phyloP scores from a whole-genome alignment of 1,139 yeast species.

The Candida freyschussii region DNA sequence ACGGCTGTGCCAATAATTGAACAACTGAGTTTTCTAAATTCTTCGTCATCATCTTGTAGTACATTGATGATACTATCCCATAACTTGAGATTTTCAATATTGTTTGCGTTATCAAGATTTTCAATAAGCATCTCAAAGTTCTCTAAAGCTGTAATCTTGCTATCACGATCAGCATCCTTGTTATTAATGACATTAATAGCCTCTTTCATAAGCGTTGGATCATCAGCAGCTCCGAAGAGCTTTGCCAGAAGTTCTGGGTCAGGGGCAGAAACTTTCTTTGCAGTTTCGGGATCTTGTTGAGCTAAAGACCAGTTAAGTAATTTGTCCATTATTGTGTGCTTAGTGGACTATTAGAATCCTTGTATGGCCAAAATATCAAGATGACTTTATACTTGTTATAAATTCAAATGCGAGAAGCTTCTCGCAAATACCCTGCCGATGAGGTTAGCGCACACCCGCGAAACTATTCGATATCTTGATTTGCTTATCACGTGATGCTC shows the following conservation, averaged over 20 bases:
- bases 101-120: constrained; percentile 91
- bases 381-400: background rate
- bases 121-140: constrained; percentile 93
- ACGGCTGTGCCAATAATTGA: constrained; percentile 87
- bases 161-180: constrained; percentile 46
- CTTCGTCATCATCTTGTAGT: constrained; percentile 39
- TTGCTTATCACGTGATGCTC: no score
- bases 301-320: constrained; percentile 89
- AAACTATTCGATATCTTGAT: background rate
- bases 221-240: constrained; percentile 82
- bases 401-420: constrained; percentile 5
- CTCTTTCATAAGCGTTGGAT: constrained; percentile 78
- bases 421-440: constrained; percentile 5
- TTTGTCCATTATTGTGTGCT: constrained; percentile 70
- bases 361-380: background rate
- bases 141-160: constrained; percentile 74
- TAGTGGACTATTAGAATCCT: no score
- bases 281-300: constrained; percentile 63
- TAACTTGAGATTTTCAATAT: constrained; percentile 73
- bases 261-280: constrained; percentile 56
- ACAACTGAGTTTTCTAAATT: constrained; percentile 55
- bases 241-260: constrained; percentile 76
- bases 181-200: constrained; percentile 59
- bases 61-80: constrained; percentile 68
- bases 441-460: constrained; percentile 1